Evolutionary conservation across 2,329 filamentous ascomycete species (phyloP).

Genomic region (Teratosphaeria gauchensis): DNA sequence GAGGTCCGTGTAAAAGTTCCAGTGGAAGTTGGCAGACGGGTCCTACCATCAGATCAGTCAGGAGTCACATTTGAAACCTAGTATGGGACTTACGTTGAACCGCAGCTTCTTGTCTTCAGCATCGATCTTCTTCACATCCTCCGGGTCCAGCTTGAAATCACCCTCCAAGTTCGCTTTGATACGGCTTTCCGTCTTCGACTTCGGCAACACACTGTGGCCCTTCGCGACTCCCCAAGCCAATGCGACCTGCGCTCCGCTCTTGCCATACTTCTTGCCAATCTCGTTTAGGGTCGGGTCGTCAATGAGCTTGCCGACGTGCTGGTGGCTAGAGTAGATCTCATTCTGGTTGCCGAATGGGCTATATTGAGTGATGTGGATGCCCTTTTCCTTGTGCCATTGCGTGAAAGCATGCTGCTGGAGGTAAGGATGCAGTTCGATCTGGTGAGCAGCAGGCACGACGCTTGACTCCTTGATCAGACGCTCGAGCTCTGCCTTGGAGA

Average conservation of each 20-base stretch:
- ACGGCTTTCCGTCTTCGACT: constrained; percentile 35
- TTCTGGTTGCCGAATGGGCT: constrained; percentile 48
- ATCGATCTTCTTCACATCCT: constrained; percentile 49
- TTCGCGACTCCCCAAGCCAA: constrained; percentile 46
- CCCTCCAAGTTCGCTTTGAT: constrained; percentile 28
- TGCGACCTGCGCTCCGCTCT: constrained; percentile 42
- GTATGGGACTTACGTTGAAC: constrained; percentile 45
- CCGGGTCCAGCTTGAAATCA: constrained; percentile 49
- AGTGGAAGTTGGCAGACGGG: constrained; percentile 14
- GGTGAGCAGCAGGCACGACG: constrained; percentile 31
- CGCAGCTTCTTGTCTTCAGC: constrained; percentile 50
- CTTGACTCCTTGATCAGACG: constrained; percentile 35
- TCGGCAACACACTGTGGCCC: constrained; percentile 42
- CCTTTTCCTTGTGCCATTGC: constrained; percentile 40
- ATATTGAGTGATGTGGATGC: constrained; percentile 47
- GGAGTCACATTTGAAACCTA: constrained; percentile 39
- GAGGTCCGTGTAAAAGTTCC: constrained; percentile 49
- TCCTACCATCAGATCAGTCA: constrained; percentile 21
- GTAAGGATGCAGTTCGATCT: constrained; percentile 46
- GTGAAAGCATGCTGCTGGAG: constrained; percentile 41
- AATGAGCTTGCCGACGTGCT: constrained; percentile 40
- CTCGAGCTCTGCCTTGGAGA: constrained; percentile 40
- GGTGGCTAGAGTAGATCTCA: constrained; percentile 35
- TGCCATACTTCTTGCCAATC: constrained; percentile 44
- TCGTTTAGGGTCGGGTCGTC: constrained; percentile 41